Evolutionary conservation across 805 yeast genomes (phyloP).

Genomic region (Cyberlindnera japonica): DNA sequence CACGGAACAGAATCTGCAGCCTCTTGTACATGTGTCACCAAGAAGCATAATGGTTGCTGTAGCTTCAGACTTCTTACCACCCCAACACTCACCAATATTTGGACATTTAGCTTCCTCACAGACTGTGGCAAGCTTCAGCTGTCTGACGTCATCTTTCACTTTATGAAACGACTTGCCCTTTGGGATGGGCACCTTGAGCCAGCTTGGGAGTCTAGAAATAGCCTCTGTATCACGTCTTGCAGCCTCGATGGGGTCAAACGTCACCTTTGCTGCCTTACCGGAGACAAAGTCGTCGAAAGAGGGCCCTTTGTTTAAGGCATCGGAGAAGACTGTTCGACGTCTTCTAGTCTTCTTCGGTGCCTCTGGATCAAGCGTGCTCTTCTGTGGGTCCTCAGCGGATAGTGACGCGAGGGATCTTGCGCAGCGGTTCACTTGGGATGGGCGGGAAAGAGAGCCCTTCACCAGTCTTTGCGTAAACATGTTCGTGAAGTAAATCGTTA

Average conservation of each 20-base stretch:
- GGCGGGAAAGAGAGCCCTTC: constrained; percentile 9
- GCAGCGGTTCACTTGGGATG: neutral
- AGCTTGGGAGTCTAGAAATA: constrained; percentile 64
- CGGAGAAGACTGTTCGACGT: constrained; percentile 59
- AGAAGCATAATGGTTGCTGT: constrained; percentile 96
- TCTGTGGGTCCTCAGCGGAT: constrained; percentile 4
- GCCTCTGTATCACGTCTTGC: constrained; percentile 66
- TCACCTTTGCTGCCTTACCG: constrained; percentile 67
- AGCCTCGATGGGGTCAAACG: constrained; percentile 71
- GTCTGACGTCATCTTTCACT: constrained; percentile 81
- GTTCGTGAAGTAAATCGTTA: neutral
- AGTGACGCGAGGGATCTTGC: constrained; percentile 19
- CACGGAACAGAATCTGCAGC: constrained; percentile 98
- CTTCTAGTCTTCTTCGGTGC: constrained; percentile 37
- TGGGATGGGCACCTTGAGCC: constrained; percentile 97
- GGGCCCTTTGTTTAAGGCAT: constrained; percentile 78
- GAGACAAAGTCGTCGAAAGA: constrained; percentile 86
- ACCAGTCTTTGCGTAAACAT: constrained; percentile 6
- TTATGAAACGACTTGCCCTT: constrained; percentile 81
- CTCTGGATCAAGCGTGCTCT: constrained; percentile 4
- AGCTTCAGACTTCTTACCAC: constrained; percentile 87
- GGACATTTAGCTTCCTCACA: constrained; percentile 99
- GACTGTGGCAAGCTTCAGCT: constrained; percentile 86
- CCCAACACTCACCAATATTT: constrained; percentile 99
- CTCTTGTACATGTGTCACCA: constrained; percentile 99